Conservation (phyloP, 2,329 filamentous ascomycete genomes). For the Cordyceps tenuipes region DNA sequence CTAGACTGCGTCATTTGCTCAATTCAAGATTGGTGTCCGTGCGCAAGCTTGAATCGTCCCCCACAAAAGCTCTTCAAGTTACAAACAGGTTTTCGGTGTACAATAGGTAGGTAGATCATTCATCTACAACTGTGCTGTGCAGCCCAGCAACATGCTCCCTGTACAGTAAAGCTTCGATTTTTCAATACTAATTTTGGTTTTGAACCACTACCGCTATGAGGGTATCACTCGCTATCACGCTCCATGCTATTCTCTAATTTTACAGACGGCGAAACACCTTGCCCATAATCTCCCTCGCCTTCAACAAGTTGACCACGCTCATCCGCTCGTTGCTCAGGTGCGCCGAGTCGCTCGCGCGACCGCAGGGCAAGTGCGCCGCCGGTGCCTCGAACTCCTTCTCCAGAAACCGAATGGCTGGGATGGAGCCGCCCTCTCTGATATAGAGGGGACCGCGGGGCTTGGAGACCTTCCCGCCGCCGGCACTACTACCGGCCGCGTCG, state of each 20-base stretch:
- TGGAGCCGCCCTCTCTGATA: slow-evolving; percentile 91
- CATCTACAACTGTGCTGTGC: too few relatives aligned
- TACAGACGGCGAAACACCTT: slow-evolving; percentile 68
- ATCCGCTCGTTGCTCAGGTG: slow-evolving; percentile 95
- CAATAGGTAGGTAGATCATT: too few relatives aligned
- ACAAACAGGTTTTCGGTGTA: not conserved
- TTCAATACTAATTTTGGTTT: not conserved
- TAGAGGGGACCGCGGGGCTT: slow-evolving; percentile 64
- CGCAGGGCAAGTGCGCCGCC: slow-evolving; percentile 86
- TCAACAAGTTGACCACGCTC: slow-evolving; percentile 76
- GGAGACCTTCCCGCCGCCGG: slow-evolving; percentile 11
- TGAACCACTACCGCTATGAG: not conserved
- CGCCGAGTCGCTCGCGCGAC: slow-evolving; percentile 86
- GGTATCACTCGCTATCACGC: slow-evolving; percentile 3
- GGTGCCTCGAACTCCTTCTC: slow-evolving; percentile 91
- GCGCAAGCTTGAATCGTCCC: not conserved
- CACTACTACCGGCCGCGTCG: slow-evolving; percentile 17
- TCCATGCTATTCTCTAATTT: not conserved
- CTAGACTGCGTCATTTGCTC: not conserved
- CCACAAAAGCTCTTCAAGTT: not conserved
- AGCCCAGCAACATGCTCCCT: too few relatives aligned
- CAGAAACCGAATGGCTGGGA: slow-evolving; percentile 86
- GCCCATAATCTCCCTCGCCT: slow-evolving; percentile 85
- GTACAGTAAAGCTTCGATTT: too few relatives aligned
- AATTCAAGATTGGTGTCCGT: not conserved